Percentiles rank a stretch among this genome's conserved stretches.
These are phyloP conservation scores for Sclerotinia trifoliorum DNA, from an alignment of 2,329 filamentous ascomycete species.

Conservation along the genomic window DNA sequence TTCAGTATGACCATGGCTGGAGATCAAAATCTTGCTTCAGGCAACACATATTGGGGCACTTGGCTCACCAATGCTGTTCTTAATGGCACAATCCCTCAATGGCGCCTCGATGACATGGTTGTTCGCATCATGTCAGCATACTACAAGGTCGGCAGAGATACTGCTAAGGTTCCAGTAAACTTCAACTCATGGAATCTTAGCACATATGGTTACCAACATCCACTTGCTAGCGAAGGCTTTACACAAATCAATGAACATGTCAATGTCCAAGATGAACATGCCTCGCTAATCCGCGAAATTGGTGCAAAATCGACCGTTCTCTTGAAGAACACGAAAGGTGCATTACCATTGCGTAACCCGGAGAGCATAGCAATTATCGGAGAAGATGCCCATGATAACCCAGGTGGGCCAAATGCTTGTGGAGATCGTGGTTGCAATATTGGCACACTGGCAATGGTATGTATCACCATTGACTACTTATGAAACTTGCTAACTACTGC, in stretches of 20 bases:
- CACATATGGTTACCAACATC: conserved; percentile 69
- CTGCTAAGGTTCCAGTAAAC: conserved; percentile 55
- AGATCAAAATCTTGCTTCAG: conserved; percentile 73
- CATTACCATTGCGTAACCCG: conserved; percentile 46
- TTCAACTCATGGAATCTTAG: conserved; percentile 85
- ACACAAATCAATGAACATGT: conserved; percentile 76
- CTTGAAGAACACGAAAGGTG: conserved; percentile 61
- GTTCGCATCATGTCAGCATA: conserved; percentile 74
- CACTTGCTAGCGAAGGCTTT: conserved; percentile 59
- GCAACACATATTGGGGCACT: conserved; percentile 64
- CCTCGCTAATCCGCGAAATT: conserved; percentile 69
- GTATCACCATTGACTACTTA: neutral
- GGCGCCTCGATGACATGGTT: conserved; percentile 88
- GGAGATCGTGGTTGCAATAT: conserved; percentile 53
- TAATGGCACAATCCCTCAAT: conserved; percentile 86
- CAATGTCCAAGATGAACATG: conserved; percentile 76
- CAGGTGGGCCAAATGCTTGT: conserved; percentile 64
- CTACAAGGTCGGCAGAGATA: conserved; percentile 57
- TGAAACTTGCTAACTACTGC: conserved; percentile 56
- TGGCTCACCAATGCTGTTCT: conserved; percentile 85
- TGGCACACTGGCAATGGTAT: conserved; percentile 56
- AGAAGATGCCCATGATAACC: conserved; percentile 50
- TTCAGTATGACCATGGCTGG: conserved; percentile 78
- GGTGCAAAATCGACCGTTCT: conserved; percentile 48
- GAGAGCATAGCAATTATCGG: conserved; percentile 46